Percentiles rank a stretch among this genome's conserved stretches.
phyloP scores from a whole-genome alignment of 2,329 filamentous ascomycete genomes.

The Fusarium siculi region DNA sequence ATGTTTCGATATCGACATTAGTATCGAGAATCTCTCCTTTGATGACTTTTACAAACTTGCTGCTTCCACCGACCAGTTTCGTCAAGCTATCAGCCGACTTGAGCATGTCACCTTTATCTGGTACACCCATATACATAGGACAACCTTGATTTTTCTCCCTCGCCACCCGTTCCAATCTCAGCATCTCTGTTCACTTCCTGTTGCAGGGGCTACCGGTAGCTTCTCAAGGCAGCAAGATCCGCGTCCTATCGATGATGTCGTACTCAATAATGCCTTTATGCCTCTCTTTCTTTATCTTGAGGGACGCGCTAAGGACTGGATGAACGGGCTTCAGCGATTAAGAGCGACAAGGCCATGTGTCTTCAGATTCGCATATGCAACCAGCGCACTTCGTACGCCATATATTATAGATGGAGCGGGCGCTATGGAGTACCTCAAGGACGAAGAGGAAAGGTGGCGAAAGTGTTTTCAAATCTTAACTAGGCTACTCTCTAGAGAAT shows the following conservation, averaged over 20 bases:
- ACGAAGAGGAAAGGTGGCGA: background rate
- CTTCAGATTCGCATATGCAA: background rate
- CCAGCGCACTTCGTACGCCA: background rate
- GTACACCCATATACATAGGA: no score
- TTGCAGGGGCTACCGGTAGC: background rate
- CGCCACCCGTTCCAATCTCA: background rate
- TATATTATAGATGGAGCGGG: background rate
- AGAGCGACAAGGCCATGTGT: background rate
- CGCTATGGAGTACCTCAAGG: background rate
- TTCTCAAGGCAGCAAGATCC: background rate
- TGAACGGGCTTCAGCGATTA: no score
- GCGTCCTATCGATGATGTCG: background rate
- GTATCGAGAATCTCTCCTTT: background rate
- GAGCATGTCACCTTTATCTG: background rate
- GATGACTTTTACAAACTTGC: background rate
- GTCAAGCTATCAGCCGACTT: background rate
- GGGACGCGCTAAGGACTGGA: background rate
- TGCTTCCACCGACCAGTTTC: background rate
- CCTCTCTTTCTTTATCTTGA: accelerated
- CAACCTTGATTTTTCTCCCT: no score
- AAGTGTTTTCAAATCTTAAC: no score
- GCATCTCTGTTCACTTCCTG: background rate
- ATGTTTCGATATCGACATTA: no score
- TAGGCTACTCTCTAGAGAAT: no score
- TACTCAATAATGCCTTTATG: no score